Percentiles rank a stretch among this genome's conserved stretches.
Evolutionary conservation across 2,329 filamentous ascomycete genomes (phyloP).

Genomic region (Alternaria hordeiaustralica): DNA sequence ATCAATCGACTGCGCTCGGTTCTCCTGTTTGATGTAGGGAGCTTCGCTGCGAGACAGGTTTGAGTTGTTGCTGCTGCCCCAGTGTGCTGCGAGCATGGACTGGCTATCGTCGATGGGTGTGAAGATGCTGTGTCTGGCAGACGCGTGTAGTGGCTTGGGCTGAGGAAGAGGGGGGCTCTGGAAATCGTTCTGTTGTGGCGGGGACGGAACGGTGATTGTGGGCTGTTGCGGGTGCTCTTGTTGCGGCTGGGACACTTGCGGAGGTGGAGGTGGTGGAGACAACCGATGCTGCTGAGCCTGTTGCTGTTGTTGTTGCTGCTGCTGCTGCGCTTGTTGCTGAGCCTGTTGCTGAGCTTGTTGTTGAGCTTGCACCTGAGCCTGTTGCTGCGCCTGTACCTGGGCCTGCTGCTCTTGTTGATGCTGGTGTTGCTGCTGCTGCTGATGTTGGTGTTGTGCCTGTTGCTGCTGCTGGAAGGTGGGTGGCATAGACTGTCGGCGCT

Average conservation of each 20-base stretch:
- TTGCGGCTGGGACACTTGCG: conserved; percentile 74
- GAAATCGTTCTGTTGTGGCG: conserved; percentile 61
- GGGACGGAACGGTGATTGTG: conserved; percentile 52
- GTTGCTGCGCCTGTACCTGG: conserved; percentile 72
- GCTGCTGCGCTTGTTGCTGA: conserved; percentile 61
- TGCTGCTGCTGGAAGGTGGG: conserved; percentile 70
- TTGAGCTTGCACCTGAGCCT: conserved; percentile 41
- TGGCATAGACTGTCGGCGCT: conserved; percentile 74
- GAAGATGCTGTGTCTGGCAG: conserved; percentile 89
- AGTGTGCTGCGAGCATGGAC: conserved; percentile 86
- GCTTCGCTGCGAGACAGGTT: conserved; percentile 55
- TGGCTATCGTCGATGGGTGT: conserved; percentile 94
- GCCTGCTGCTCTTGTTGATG: conserved; percentile 70
- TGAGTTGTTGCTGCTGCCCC: conserved; percentile 56
- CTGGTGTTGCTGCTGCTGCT: conserved; percentile 53
- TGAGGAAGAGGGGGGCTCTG: conserved; percentile 63
- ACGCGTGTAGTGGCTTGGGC: conserved; percentile 67
- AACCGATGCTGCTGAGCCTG: conserved; percentile 57
- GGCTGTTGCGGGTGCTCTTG: conserved; percentile 59
- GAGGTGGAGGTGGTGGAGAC: conserved; percentile 74
- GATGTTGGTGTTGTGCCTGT: conserved; percentile 66
- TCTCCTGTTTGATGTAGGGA: conserved; percentile 51
- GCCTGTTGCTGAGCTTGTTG: conserved; percentile 62
- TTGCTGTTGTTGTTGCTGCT: conserved; percentile 62
- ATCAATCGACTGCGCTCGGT: conserved; percentile 70